Conservation (phyloP, 169 alveolate species). For the Cryptosporidium baileyi region DNA sequence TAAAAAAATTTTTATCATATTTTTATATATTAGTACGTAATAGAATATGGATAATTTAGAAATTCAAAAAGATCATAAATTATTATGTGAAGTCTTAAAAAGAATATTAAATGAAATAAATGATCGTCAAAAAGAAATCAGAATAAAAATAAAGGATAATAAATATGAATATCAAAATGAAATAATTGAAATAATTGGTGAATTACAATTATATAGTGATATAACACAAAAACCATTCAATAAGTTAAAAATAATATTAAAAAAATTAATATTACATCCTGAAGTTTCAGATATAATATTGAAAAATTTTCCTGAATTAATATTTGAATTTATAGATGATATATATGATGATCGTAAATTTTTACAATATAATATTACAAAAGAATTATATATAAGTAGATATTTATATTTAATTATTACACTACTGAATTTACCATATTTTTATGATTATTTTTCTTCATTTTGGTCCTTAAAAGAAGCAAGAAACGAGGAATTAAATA, state of each 20-base stretch:
- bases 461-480: not conserved
- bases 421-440: slow-evolving; percentile 3
- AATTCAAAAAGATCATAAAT: not conserved
- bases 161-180: not conserved
- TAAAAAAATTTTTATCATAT: too few relatives aligned
- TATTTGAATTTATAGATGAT: slow-evolving; percentile 4
- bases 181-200: not conserved
- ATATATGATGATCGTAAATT: not conserved
- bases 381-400: not conserved
- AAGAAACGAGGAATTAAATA: not conserved
- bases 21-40: not conserved
- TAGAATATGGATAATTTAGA: not conserved
- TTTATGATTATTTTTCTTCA: not conserved
- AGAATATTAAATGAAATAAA: not conserved
- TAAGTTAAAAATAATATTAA: not conserved
- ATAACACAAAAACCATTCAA: not conserved
- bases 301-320: not conserved
- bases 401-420: not conserved
- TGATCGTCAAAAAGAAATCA: not conserved
- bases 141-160: not conserved
- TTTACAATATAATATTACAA: not conserved
- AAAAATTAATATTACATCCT: not conserved
- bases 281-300: slow-evolving; percentile 9
- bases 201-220: not conserved
- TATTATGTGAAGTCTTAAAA: not conserved